Evolutionary conservation across 2,329 filamentous ascomycete genomes (phyloP).

Genomic region (Colletotrichum tamarilloi): DNA sequence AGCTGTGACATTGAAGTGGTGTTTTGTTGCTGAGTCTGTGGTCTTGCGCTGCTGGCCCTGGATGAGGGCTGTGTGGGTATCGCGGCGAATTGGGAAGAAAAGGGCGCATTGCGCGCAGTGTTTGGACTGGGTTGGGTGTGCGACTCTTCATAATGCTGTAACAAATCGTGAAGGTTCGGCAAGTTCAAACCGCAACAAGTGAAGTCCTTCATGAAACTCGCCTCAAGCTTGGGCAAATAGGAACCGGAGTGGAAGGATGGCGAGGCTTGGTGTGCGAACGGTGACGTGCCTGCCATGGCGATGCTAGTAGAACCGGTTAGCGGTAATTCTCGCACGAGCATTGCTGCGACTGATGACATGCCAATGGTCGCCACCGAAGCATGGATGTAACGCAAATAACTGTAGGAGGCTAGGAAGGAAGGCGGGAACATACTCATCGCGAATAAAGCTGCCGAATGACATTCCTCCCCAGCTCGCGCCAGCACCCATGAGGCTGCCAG

Average conservation of each 20-base stretch:
- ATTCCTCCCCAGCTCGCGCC: conserved; percentile 98
- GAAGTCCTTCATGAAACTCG: conserved; percentile 98
- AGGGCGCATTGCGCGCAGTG: conserved; percentile 50
- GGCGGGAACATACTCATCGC: conserved; percentile 84
- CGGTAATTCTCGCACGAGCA: not conserved
- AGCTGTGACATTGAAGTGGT: conserved; percentile 33
- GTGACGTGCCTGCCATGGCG: conserved; percentile 96
- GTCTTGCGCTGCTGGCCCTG: conserved; percentile 34
- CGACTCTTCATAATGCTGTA: conserved; percentile 96
- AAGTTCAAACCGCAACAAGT: conserved; percentile 92
- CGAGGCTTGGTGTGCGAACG: conserved; percentile 83
- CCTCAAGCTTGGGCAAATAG: conserved; percentile 95
- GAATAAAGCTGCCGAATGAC: conserved; percentile 95
- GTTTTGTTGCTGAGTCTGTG: conserved; percentile 30
- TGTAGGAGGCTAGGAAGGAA: conserved; percentile 32
- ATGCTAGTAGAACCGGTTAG: conserved; percentile 67
- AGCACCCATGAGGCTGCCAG: conserved; percentile 71
- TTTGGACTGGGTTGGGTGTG: conserved; percentile 78
- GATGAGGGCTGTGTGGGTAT: conserved; percentile 30
- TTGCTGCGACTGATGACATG: not conserved
- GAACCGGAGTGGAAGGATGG: conserved; percentile 97
- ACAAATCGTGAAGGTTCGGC: conserved; percentile 90
- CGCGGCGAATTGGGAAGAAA: conserved; percentile 52
- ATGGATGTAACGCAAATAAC: not conserved
- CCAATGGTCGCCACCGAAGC: conserved; percentile 3